A percentile compares a stretch with the other conserved stretches of the same genome.
Evolutionary conservation across 306 rosid genomes (phyloP).

Genomic region (Acacia acuminata): DNA sequence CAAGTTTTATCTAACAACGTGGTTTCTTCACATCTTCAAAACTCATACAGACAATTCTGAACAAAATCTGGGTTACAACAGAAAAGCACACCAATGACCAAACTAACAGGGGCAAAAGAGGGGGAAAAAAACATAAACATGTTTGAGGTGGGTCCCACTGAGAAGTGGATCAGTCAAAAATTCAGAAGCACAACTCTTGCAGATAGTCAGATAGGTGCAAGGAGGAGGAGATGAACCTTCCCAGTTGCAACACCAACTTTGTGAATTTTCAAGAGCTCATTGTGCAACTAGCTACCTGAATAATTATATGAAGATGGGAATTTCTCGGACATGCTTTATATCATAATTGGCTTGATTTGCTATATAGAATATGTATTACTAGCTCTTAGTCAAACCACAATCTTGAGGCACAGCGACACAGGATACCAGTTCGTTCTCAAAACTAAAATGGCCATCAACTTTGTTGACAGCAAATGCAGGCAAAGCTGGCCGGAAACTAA

Average conservation of each 20-base stretch:
- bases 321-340: neutral
- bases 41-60: too few species aligned
- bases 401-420: constrained; percentile 30
- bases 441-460: neutral
- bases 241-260: neutral
- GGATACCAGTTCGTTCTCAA: constrained; percentile 47
- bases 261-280: neutral
- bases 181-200: too few species aligned
- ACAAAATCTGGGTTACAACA: too few species aligned
- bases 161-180: too few species aligned
- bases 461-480: constrained; percentile 23
- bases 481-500: constrained; percentile 47
- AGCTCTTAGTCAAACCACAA: constrained; percentile 43
- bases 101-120: too few species aligned
- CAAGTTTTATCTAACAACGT: too few species aligned
- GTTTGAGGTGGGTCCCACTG: too few species aligned
- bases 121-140: too few species aligned
- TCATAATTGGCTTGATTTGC: neutral
- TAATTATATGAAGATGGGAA: neutral
- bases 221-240: too few species aligned
- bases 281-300: neutral
- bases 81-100: too few species aligned
- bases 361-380: constrained; percentile 22
- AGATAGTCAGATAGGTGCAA: too few species aligned
- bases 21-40: too few species aligned